Percentiles rank a stretch among this genome's conserved stretches.
phyloP scores from a whole-genome alignment of 306 rosid species.

The Adenanthera pavonina region DNA sequence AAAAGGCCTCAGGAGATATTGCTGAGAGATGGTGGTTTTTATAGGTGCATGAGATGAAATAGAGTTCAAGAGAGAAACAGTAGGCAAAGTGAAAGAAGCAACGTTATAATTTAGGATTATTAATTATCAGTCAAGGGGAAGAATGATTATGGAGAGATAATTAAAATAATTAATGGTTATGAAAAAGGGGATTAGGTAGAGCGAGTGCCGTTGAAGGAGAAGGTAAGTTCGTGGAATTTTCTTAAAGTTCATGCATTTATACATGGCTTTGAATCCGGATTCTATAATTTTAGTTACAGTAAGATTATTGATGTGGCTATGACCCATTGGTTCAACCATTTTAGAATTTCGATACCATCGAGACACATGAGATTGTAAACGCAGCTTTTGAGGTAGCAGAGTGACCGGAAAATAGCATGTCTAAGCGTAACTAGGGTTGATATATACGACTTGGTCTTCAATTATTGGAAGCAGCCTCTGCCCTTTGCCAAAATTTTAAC shows the following conservation, averaged over 20 bases:
- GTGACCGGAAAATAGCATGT: not conserved
- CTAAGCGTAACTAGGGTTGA: slow-evolving; percentile 14
- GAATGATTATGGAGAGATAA: slow-evolving; percentile 10
- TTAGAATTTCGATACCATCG: slow-evolving; percentile 48
- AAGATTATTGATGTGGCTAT: slow-evolving; percentile 26
- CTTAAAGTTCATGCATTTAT: slow-evolving; percentile 32
- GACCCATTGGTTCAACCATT: slow-evolving; percentile 46
- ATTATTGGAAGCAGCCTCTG: not conserved
- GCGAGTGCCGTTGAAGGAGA: slow-evolving; percentile 46
- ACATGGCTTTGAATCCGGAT: slow-evolving; percentile 34
- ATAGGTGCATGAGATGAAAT: slow-evolving; percentile 45
- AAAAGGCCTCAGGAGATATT: slow-evolving; percentile 17
- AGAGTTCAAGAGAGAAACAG: slow-evolving; percentile 33
- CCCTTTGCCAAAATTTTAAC: not conserved
- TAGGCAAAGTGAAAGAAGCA: slow-evolving; percentile 47
- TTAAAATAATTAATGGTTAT: slow-evolving; percentile 12
- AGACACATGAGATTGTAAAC: slow-evolving; percentile 28
- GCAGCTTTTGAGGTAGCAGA: slow-evolving; percentile 12
- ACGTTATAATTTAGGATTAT: slow-evolving; percentile 27
- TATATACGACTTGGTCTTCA: not conserved
- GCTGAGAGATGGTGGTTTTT: slow-evolving; percentile 47
- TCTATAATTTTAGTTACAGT: slow-evolving; percentile 16
- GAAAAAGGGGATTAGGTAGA: slow-evolving; percentile 61
- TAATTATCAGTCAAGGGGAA: not conserved
- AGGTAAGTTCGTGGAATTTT: slow-evolving; percentile 45